Evolutionary conservation across 805 yeast genomes (phyloP).

Genomic region (Yarrowia alimentaria): DNA sequence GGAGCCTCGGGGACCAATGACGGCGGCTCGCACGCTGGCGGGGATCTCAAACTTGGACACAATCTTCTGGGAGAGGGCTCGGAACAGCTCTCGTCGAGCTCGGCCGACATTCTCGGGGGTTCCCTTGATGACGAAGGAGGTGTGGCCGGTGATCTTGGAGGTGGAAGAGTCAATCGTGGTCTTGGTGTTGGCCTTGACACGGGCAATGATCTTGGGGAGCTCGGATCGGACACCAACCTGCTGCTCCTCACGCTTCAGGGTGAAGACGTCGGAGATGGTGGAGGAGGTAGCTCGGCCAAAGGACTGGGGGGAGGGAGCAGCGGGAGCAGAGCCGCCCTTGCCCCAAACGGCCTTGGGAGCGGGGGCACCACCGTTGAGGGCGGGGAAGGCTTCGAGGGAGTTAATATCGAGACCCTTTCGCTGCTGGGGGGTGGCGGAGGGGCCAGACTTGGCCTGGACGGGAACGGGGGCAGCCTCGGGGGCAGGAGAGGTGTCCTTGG

Average conservation of each 20-base stretch:
- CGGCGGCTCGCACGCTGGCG: slow-evolving; percentile 66
- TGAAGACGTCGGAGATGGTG: slow-evolving; percentile 74
- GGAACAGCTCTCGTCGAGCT: slow-evolving; percentile 74
- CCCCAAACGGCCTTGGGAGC: slow-evolving; percentile 31
- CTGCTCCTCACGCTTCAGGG: slow-evolving; percentile 69
- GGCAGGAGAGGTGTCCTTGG: slow-evolving; percentile 25
- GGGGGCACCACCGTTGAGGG: slow-evolving; percentile 29
- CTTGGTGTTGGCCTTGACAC: slow-evolving; percentile 56
- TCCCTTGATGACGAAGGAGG: slow-evolving; percentile 83
- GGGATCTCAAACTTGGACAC: slow-evolving; percentile 64
- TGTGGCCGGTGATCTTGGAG: slow-evolving; percentile 67
- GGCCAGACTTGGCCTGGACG: slow-evolving; percentile 8
- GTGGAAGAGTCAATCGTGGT: slow-evolving; percentile 81
- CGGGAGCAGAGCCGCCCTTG: slow-evolving; percentile 26
- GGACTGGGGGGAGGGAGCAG: slow-evolving; percentile 29
- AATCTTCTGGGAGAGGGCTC: slow-evolving; percentile 74
- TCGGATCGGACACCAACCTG: slow-evolving; percentile 60
- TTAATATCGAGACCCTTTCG: slow-evolving; percentile 27
- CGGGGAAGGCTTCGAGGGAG: slow-evolving; percentile 31
- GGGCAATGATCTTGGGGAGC: slow-evolving; percentile 61
- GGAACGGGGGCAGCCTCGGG: slow-evolving; percentile 18
- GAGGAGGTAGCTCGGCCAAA: slow-evolving; percentile 47
- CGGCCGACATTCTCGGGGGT: slow-evolving; percentile 58
- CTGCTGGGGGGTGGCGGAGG: slow-evolving; percentile 28
- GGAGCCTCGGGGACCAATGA: slow-evolving; percentile 86